A percentile compares a stretch with the other conserved stretches of the same genome.
Conservation (phyloP, 352 stramenopile genomes). For the Pythium dissimile region DNA sequence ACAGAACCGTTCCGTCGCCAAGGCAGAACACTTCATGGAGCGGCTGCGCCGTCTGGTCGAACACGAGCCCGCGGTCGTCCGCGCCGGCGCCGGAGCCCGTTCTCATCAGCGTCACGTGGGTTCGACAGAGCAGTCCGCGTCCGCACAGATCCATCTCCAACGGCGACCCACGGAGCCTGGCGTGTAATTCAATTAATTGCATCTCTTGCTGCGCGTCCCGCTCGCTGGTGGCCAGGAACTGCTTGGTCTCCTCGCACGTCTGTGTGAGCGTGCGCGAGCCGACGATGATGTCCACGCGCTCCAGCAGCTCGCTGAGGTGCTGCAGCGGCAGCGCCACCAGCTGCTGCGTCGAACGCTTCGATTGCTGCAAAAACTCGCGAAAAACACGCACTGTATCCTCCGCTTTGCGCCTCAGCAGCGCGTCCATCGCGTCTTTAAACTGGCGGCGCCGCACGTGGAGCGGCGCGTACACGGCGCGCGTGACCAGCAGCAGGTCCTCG, state of each 20-base stretch:
- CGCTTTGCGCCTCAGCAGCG: neutral
- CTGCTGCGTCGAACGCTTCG: neutral
- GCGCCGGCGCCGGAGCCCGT: neutral
- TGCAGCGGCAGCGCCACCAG: conserved; percentile 1
- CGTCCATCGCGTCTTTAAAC: conserved; percentile 4
- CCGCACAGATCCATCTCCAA: conserved; percentile 4
- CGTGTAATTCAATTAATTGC: neutral
- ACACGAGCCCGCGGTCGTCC: neutral
- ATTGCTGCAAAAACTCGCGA: conserved; percentile 7
- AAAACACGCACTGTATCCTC: neutral
- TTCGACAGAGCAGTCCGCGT: neutral
- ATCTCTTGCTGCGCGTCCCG: neutral
- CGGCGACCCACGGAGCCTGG: neutral
- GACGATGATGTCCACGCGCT: conserved; percentile 4
- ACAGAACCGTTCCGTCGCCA: conserved; percentile 6
- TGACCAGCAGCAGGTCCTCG: conserved; percentile 9
- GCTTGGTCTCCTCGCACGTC: conserved; percentile 1
- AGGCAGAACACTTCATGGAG: conserved; percentile 7
- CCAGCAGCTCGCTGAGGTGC: conserved; percentile 4
- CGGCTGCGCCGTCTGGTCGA: neutral
- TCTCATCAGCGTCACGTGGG: neutral
- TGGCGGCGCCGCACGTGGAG: neutral
- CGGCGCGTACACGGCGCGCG: conserved; percentile 5
- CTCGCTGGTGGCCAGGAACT: neutral
- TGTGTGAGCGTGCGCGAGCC: neutral